Conservation (phyloP, 169 alveolate species). For the Babesia bovis region DNA sequence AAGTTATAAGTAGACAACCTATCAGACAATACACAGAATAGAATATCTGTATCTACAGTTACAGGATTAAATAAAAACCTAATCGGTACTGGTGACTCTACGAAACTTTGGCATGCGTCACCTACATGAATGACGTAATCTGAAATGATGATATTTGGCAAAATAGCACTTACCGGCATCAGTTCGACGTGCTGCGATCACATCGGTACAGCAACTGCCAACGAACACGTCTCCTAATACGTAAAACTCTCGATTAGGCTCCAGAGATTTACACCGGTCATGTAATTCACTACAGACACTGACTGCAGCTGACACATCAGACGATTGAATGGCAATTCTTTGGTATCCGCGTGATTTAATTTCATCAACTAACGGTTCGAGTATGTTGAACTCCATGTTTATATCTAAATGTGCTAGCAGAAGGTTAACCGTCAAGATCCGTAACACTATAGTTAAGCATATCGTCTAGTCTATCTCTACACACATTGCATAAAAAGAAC, state of each 20-base stretch:
- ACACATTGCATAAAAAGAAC: too few relatives aligned
- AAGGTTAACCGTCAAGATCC: conserved; percentile 7
- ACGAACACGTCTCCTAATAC: conserved; percentile 57
- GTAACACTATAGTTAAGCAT: too few relatives aligned
- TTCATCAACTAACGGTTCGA: conserved; percentile 2
- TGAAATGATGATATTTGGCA: neutral
- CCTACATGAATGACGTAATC: conserved; percentile 65
- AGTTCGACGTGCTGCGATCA: conserved; percentile 54
- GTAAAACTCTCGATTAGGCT: conserved; percentile 9
- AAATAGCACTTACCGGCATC: conserved; percentile 29
- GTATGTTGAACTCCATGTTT: neutral
- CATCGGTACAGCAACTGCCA: conserved; percentile 60
- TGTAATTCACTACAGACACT: conserved; percentile 22
- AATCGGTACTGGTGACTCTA: conserved; percentile 25
- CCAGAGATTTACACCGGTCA: neutral
- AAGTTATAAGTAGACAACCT: neutral
- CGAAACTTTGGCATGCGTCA: conserved; percentile 25
- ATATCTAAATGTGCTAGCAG: neutral
- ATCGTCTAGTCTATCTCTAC: too few relatives aligned
- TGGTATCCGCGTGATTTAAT: conserved; percentile 21
- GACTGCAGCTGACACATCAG: conserved; percentile 42
- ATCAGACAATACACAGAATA: neutral
- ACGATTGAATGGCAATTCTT: conserved; percentile 48
- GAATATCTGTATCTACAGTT: neutral
- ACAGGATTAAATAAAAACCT: neutral